Base-by-base conservation (phyloP, 129 eudicot genomes). In the Kitagawia praeruptora region DNA sequence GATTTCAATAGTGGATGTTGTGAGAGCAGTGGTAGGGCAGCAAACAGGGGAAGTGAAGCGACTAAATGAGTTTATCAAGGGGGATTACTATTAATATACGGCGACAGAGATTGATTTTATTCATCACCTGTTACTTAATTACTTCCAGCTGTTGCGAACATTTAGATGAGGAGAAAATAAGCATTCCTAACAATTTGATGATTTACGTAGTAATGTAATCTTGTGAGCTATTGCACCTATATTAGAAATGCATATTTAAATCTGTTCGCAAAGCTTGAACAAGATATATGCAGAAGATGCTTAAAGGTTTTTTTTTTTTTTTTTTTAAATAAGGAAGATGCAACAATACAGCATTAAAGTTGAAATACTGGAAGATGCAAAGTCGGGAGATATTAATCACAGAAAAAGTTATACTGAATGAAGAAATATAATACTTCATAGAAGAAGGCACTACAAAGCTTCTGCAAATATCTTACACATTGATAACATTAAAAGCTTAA, bases 1-100 rank as follows among this genome's bases (percentile, higher is more conserved):
- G 98, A 89, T 94, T 37, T 94, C 98, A 18, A 85, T 94, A 25
- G 91, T 67, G 19, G 98, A 94, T 85, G 90, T 89, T 64, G 85
- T 89, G 39, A 85, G 88, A 82, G 91, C 97, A 51, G 92, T 94
- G 58, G 90, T 94, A 49, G 98, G 87, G 85, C 98, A 91, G 80
- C 98, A 93, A 83, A 83, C 88, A 25, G 84, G 87, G 80, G 98
- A 93, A 82, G 70, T 93, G 87, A 89, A 91, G 81, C 86, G 83
- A 51, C 73, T 91, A 53, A 89, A 91, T 41, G 87, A 93, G 34
- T 93, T 91, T 83, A 93, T 93, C 77, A 84, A 80, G 67, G 98
- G 97, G 66, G 89, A 91, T 63, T 91, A 91, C 81, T 91, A 85
- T 79, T 89, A 87, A 80, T 45, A 64, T 70, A 18, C 15, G 21